These are phyloP conservation scores for Primulina eburnea DNA, from an alignment of 257 asterid genomes.

Conservation along the genomic window DNA sequence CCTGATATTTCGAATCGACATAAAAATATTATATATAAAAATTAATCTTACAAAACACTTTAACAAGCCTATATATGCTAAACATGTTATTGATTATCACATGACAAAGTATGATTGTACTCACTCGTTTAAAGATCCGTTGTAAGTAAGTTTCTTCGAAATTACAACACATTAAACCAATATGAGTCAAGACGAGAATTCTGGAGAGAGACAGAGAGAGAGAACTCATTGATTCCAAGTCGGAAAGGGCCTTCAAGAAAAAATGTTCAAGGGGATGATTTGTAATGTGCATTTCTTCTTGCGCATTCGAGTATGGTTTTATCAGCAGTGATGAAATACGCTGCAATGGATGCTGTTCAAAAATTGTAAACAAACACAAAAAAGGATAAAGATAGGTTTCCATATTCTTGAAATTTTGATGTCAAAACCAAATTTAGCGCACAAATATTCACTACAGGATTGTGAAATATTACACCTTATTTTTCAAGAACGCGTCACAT, in stretches of 20 bases:
- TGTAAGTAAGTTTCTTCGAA: neutral
- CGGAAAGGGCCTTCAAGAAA: neutral
- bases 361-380: conserved; percentile 6
- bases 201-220: neutral
- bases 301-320: conserved; percentile 77
- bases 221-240: neutral
- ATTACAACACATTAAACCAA: neutral
- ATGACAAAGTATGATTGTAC: neutral
- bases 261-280: conserved; percentile 30
- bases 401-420: neutral
- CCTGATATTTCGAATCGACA: no score
- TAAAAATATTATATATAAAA: no score
- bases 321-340: conserved; percentile 83
- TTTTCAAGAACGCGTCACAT: no score
- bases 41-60: no score
- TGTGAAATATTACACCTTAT: no score
- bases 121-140: neutral
- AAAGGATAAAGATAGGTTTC: neutral
- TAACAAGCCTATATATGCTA: no score
- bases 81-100: no score
- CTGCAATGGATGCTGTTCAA: conserved; percentile 71
- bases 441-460: no score
- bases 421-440: no score
- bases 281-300: conserved; percentile 59
- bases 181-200: neutral